phyloP scores from a whole-genome alignment of 495 filamentous ascomycete genomes.

The Hypomontagnella submonticulosa region DNA sequence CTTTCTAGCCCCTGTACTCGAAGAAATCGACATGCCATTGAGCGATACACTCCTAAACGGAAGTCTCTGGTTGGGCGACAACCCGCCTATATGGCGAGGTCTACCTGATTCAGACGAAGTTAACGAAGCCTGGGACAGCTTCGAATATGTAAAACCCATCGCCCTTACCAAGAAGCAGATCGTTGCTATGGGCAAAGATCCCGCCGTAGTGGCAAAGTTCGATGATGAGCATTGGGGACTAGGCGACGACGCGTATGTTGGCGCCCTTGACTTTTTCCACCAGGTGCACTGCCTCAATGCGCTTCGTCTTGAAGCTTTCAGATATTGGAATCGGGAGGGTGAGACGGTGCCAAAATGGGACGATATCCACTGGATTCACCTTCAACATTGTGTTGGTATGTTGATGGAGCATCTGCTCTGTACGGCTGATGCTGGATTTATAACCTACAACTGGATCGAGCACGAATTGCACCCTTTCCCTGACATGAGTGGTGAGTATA shows the following conservation, averaged over 20 bases:
- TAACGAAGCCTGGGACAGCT: slow-evolving; percentile 16
- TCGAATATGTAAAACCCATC: slow-evolving; percentile 26
- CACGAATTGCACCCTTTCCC: slow-evolving; percentile 23
- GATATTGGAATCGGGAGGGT: slow-evolving; percentile 18
- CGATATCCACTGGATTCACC: slow-evolving; percentile 31
- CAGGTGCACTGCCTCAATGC: slow-evolving; percentile 48
- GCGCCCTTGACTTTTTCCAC: slow-evolving; percentile 46
- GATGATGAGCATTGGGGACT: slow-evolving; percentile 46
- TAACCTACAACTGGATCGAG: slow-evolving; percentile 35
- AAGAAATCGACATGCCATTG: slow-evolving; percentile 27
- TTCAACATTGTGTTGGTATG: slow-evolving; percentile 38
- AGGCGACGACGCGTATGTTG: slow-evolving; percentile 50
- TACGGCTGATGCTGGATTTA: slow-evolving; percentile 28
- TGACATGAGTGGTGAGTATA: slow-evolving; percentile 34
- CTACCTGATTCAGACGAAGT: slow-evolving; percentile 18
- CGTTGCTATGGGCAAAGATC: slow-evolving; percentile 48
- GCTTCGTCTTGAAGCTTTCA: slow-evolving; percentile 38
- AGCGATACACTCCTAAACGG: slow-evolving; percentile 20
- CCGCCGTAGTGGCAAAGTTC: slow-evolving; percentile 45
- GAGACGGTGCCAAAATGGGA: slow-evolving; percentile 30
- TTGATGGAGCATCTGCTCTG: slow-evolving; percentile 35
- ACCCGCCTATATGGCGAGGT: slow-evolving; percentile 17
- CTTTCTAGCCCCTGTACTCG: slow-evolving; percentile 27
- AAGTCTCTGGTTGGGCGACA: slow-evolving; percentile 28
- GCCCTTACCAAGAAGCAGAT: slow-evolving; percentile 43